Base-by-base conservation (phyloP, 768 basidiomycete genomes). In the Termitomyces sp. region DNA sequence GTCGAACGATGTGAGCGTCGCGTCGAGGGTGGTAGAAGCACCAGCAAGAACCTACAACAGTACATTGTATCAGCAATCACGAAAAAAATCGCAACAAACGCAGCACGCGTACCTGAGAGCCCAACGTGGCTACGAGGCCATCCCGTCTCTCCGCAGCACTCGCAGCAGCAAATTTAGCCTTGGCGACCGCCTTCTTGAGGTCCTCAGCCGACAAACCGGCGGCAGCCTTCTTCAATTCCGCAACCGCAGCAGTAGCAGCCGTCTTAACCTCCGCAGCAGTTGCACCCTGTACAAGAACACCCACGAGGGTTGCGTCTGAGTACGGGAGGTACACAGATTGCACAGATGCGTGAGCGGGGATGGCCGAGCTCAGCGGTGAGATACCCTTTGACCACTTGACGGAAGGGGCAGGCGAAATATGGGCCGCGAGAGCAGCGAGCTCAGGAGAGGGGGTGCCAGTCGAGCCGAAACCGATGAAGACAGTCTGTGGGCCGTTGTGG, bases 401-500 rank as follows among this genome's bases (percentile, higher is more conserved):
- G 39, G 91, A 84, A 8, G 90, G 80, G 22, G 81, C 76, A 15
- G 95, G 88, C 49, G 93, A 91, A 66, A 98, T 78, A 68, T 94
- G 84, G 40, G 91, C 85, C 24, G 87, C 81, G 56, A 98, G 88
- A 46, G 91, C 86, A 51, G 92, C 87, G 63, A 94, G 81, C 64
- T 89, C 92, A 2, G 92, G 77, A 5, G 85, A 75, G 42, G 89
- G 81, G 5, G 84, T 76, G 15, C 85, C 81, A 9, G 89, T 74
- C n/a, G 83, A 77, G 35, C 96, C 96, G 69, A 89, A 94, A 7
- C 95, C 96, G 70, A 98, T 84, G 74, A 98, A 91, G 51, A 94
- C 78, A 11, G 92, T 92, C 70, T 92, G 86, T 15, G 83, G 87
- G 16, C 84, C 83, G 51, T 76, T 75, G 59, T 84, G 78, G 62